Percentiles rank a stretch among this genome's conserved stretches.
Conservation (phyloP, 495 filamentous ascomycete species). For the Podospora comata region DNA sequence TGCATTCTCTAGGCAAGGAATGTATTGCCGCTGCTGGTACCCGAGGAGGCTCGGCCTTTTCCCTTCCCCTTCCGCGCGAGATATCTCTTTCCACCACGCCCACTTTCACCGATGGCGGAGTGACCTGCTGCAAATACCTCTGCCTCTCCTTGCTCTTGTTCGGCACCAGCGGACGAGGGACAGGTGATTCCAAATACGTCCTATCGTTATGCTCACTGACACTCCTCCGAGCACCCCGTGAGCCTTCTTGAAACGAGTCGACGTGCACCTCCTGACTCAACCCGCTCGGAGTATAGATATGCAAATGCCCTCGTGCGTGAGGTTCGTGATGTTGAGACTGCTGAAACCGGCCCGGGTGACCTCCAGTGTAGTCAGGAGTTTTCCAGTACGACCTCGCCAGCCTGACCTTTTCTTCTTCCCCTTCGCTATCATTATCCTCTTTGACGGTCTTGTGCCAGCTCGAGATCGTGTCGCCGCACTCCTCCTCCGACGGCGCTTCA, state of each 20-base stretch:
- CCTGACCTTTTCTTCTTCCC: background rate
- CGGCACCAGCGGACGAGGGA: background rate
- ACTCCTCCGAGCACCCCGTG: background rate
- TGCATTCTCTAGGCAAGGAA: background rate
- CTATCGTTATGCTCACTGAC: background rate
- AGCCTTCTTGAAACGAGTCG: background rate
- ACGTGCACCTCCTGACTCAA: background rate
- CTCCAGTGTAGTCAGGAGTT: background rate
- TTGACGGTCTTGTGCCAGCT: slow-evolving; percentile 24
- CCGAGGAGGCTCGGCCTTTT: background rate
- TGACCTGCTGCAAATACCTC: background rate
- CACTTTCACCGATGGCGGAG: background rate
- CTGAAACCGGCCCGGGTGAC: background rate
- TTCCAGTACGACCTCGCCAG: background rate
- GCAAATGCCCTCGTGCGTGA: background rate
- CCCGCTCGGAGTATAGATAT: background rate
- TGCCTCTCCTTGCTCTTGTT: background rate
- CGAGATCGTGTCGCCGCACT: slow-evolving; percentile 27
- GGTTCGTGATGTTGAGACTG: background rate
- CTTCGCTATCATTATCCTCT: background rate
- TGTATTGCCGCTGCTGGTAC: background rate
- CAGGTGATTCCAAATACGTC: background rate
- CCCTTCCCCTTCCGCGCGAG: background rate
- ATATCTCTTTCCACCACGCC: background rate
- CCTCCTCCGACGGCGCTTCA: slow-evolving; percentile 28